phyloP scores from a whole-genome alignment of 225 moss, liverwort and hornwort genomes.

The Marchantia polymorpha region DNA sequence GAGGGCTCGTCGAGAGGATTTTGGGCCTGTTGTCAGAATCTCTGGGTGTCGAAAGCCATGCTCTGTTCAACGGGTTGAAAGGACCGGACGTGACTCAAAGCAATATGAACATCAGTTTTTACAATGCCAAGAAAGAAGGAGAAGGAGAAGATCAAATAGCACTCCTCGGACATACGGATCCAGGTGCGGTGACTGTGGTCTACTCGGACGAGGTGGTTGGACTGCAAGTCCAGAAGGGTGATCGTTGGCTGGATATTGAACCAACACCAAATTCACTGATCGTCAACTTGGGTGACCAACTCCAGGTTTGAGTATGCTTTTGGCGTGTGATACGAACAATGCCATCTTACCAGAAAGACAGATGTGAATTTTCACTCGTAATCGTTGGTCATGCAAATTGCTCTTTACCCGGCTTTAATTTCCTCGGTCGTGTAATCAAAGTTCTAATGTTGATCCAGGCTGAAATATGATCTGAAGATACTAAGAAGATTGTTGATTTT shows the following conservation, averaged over 20 bases:
- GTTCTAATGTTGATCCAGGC: no score
- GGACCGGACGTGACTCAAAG: conserved; percentile 57
- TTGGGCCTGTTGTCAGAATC: conserved; percentile 24
- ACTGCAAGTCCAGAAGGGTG: conserved; percentile 60
- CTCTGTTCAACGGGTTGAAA: conserved; percentile 40
- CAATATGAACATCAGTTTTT: conserved; percentile 69
- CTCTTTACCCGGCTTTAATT: no score
- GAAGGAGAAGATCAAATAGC: no score
- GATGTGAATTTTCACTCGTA: no score
- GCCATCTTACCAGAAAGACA: no score
- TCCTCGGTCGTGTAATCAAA: no score
- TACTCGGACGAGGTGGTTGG: conserved; percentile 62
- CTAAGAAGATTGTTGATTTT: no score
- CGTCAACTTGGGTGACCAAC: conserved; percentile 63
- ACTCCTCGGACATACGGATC: conserved; percentile 65
- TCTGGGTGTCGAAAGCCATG: conserved; percentile 37
- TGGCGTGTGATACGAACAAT: no score
- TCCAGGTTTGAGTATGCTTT: no score
- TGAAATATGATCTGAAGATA: no score
- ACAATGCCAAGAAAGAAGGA: conserved; percentile 52
- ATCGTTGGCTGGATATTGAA: conserved; percentile 55
- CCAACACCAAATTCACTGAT: conserved; percentile 50
- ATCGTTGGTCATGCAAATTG: no score
- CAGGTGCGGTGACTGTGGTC: conserved; percentile 58
- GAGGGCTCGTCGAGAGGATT: background rate